phyloP scores from a whole-genome alignment of 2,329 filamentous ascomycete species.

The Trichoderma arundinaceum region DNA sequence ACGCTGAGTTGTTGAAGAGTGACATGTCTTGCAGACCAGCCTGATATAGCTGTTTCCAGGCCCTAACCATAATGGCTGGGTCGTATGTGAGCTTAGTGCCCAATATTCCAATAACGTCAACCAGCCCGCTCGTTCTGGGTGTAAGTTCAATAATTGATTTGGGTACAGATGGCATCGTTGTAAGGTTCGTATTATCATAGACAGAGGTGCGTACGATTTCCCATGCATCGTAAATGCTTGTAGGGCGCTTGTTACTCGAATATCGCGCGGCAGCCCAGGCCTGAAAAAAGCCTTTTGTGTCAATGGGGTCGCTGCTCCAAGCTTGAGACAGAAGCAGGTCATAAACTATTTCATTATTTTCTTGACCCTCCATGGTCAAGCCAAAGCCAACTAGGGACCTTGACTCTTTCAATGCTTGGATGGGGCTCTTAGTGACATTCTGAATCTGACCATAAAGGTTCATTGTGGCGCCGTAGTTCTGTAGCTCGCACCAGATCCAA shows the following conservation, averaged over 20 bases:
- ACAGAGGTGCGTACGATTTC: constrained; percentile 51
- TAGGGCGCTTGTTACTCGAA: background rate
- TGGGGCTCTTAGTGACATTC: constrained; percentile 54
- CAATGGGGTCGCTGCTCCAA: background rate
- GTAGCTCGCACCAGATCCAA: constrained; percentile 61
- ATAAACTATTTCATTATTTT: background rate
- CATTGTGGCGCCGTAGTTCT: constrained; percentile 56
- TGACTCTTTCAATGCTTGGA: constrained; percentile 33
- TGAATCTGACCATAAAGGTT: constrained; percentile 56
- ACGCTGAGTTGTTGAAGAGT: constrained; percentile 51
- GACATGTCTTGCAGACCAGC: constrained; percentile 42
- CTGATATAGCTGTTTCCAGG: constrained; percentile 48
- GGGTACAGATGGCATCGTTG: constrained; percentile 44
- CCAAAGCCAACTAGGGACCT: background rate
- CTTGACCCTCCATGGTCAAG: background rate
- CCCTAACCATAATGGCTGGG: constrained; percentile 43
- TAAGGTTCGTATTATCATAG: constrained; percentile 56
- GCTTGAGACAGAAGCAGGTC: background rate
- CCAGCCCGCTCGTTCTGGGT: constrained; percentile 49
- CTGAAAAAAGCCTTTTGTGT: background rate
- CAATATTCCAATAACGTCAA: constrained; percentile 34
- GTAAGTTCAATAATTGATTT: constrained; percentile 54
- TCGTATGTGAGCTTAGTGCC: background rate
- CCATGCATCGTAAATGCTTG: constrained; percentile 51
- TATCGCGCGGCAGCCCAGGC: background rate